phyloP scores from a whole-genome alignment of 768 basidiomycete species.

The Mrakia blollopis region DNA sequence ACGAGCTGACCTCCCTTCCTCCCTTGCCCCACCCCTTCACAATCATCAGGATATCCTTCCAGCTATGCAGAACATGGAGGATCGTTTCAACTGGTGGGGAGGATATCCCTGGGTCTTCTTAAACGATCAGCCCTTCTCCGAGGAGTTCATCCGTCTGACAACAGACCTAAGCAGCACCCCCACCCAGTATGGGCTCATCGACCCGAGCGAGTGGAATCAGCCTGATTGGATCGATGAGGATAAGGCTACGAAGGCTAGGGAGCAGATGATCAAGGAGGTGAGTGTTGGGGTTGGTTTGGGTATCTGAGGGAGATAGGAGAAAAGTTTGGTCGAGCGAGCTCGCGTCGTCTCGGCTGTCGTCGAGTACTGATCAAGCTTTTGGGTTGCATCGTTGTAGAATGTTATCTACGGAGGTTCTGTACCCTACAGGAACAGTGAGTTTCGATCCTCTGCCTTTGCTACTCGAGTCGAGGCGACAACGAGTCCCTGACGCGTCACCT shows the following conservation, averaged over 20 bases:
- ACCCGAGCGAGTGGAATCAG: constrained; percentile 64
- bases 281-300: not conserved
- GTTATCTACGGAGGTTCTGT: constrained; percentile 49
- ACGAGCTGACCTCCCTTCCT: not conserved
- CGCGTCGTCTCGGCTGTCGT: not conserved
- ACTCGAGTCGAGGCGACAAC: no score
- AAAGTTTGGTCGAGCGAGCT: no score
- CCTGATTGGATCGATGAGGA: constrained; percentile 71
- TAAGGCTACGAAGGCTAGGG: constrained; percentile 55
- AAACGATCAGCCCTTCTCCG: constrained; percentile 69
- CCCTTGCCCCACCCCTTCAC: no score
- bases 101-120: not conserved
- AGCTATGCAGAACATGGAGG: not conserved
- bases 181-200: constrained; percentile 61
- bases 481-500: not conserved
- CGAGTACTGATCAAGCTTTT: not conserved
- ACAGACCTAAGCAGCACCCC: constrained; percentile 56
- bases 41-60: no score
- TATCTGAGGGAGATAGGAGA: no score
- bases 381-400: constrained; percentile 35
- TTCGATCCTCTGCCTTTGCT: not conserved
- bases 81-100: no score
- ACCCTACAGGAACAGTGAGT: constrained; percentile 64
- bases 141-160: constrained; percentile 61
- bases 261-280: constrained; percentile 57